Conservation (phyloP, 1,284 basidiomycete species). For the Trametes sp. region DNA sequence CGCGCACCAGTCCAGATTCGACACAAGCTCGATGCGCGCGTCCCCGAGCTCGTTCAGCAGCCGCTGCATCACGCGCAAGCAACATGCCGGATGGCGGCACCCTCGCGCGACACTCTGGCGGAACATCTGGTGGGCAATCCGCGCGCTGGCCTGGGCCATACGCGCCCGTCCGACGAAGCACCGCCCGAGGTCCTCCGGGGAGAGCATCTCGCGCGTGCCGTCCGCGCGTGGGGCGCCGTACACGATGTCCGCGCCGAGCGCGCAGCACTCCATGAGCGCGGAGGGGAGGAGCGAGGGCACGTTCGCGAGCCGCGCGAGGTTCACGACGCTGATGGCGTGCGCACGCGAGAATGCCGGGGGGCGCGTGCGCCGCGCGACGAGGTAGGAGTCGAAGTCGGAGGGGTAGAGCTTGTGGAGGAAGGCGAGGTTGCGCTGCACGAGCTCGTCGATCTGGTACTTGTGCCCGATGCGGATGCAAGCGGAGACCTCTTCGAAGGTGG, state of each 20-base stretch:
- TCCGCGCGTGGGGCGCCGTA: slow-evolving; percentile 22
- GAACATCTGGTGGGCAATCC: slow-evolving; percentile 32
- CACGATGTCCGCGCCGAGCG: slow-evolving; percentile 26
- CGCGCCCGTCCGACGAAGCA: slow-evolving; percentile 30
- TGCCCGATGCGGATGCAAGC: slow-evolving; percentile 30
- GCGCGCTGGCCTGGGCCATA: slow-evolving; percentile 32
- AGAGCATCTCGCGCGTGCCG: slow-evolving; percentile 25
- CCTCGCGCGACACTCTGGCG: slow-evolving; percentile 19
- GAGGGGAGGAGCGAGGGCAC: slow-evolving; percentile 20
- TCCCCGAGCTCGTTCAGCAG: slow-evolving; percentile 37
- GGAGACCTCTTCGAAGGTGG: slow-evolving; percentile 22
- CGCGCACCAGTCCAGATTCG: slow-evolving; percentile 30
- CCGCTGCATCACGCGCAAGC: slow-evolving; percentile 29
- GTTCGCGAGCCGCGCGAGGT: slow-evolving; percentile 27
- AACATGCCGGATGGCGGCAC: slow-evolving; percentile 25
- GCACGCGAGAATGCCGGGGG: slow-evolving; percentile 17
- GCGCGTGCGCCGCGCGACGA: slow-evolving; percentile 19
- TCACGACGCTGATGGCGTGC: slow-evolving; percentile 29
- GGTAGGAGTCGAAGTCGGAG: slow-evolving; percentile 27
- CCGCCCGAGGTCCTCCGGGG: slow-evolving; percentile 28
- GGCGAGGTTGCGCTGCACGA: slow-evolving; percentile 23
- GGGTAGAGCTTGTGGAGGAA: slow-evolving; percentile 27
- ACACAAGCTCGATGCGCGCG: slow-evolving; percentile 34
- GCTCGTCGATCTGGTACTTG: slow-evolving; percentile 29
- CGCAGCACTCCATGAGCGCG: slow-evolving; percentile 33